A percentile compares a stretch with the other conserved stretches of the same genome.
These are phyloP conservation scores for Sphagnum magellanicum DNA, from an alignment of 228 moss, liverwort and hornwort genomes.

Conservation along the genomic window DNA sequence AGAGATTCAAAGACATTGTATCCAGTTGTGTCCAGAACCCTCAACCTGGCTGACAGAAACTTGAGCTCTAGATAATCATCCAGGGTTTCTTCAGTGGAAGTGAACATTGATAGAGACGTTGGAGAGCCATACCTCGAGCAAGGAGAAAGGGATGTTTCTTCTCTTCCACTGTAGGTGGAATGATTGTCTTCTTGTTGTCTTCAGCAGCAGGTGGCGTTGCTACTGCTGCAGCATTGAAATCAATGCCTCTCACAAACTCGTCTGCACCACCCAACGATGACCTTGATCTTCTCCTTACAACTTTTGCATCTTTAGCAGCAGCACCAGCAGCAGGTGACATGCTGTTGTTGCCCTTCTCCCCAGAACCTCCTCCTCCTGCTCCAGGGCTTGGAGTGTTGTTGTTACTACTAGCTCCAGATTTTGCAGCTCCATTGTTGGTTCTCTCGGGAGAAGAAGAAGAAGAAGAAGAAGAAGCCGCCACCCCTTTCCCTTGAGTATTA, in stretches of 20 bases:
- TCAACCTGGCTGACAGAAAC: neutral
- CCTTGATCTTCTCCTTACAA: constrained; percentile 23
- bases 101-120: neutral
- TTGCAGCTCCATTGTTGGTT: constrained; percentile 13
- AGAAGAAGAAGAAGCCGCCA: too few relatives aligned
- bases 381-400: constrained; percentile 22
- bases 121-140: constrained; percentile 31
- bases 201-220: too few relatives aligned
- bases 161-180: constrained; percentile 14
- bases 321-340: neutral
- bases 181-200: too few relatives aligned
- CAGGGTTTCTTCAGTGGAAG: neutral
- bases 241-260: constrained; percentile 32
- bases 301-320: constrained; percentile 11
- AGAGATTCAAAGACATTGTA: neutral
- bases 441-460: constrained; percentile 10
- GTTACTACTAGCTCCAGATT: constrained; percentile 2
- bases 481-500: too few relatives aligned
- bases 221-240: constrained; percentile 21
- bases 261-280: constrained; percentile 37
- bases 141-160: constrained; percentile 41
- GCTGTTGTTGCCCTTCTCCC: constrained; percentile 2
- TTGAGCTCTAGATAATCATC: neutral
- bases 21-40: neutral
- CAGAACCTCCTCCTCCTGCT: neutral